These are phyloP conservation scores for Colletotrichum musicola DNA, from an alignment of 2,329 filamentous ascomycete species.

Conservation along the genomic window DNA sequence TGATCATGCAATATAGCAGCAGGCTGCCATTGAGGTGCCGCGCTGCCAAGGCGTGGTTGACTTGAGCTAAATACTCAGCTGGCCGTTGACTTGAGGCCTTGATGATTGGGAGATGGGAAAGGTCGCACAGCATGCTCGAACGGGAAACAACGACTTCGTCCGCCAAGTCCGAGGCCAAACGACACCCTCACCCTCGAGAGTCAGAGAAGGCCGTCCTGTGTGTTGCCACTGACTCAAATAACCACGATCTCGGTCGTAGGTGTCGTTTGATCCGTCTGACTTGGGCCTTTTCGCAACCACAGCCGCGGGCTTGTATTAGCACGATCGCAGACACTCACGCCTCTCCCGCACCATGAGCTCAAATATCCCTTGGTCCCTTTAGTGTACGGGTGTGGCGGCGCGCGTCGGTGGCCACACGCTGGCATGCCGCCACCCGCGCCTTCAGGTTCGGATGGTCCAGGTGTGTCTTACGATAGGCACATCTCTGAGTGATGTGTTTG, in stretches of 20 bases:
- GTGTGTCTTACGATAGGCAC: no score
- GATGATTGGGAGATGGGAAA: no score
- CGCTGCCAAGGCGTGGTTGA: not conserved
- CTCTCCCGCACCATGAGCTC: conserved; percentile 10
- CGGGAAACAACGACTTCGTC: not conserved
- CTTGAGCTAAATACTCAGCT: not conserved
- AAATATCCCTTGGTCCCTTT: not conserved
- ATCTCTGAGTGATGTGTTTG: not conserved
- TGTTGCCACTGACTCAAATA: no score
- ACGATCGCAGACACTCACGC: conserved; percentile 17
- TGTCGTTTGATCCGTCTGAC: no score
- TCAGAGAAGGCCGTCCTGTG: not conserved
- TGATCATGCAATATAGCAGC: conserved; percentile 7
- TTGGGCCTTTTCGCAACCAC: no score
- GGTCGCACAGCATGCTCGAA: no score
- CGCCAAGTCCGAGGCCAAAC: not conserved
- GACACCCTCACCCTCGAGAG: not conserved
- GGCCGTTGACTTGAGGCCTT: no score
- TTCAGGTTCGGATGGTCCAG: conserved; percentile 3
- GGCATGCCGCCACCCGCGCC: not conserved
- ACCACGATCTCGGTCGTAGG: no score
- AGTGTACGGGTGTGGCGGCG: conserved; percentile 22
- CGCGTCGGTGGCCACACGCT: not conserved
- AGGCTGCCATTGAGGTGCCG: conserved; percentile 4
- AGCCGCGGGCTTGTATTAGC: not conserved